A percentile compares a stretch with the other conserved stretches of the same genome.
Evolutionary conservation across 495 filamentous ascomycete species (phyloP).

Genomic region (Talaromyces adpressus): DNA sequence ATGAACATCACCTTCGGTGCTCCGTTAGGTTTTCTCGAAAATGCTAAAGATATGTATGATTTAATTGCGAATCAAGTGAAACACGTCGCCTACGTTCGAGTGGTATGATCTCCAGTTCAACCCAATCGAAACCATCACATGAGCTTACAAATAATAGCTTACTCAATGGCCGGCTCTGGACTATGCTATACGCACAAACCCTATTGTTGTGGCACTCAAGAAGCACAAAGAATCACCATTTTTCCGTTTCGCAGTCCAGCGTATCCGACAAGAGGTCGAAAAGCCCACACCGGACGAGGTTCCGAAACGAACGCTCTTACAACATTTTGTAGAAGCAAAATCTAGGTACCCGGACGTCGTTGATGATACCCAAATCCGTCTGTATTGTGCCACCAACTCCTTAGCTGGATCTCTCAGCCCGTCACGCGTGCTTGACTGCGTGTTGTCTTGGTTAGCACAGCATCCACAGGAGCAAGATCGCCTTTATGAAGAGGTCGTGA

Average conservation of each 20-base stretch:
- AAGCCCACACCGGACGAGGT: neutral
- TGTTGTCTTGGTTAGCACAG: conserved; percentile 34
- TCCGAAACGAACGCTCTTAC: conserved; percentile 12
- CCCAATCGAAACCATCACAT: neutral
- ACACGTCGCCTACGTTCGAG: neutral
- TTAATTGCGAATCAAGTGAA: conserved; percentile 1
- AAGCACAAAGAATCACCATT: conserved; percentile 2
- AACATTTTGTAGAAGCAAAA: conserved; percentile 30
- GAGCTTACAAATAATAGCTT: neutral
- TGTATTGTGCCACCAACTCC: conserved; percentile 35
- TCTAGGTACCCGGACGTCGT: conserved; percentile 21
- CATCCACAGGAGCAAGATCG: conserved; percentile 22
- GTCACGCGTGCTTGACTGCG: conserved; percentile 24
- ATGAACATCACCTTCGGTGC: neutral
- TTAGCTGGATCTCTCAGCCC: conserved; percentile 37
- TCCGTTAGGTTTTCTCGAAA: neutral
- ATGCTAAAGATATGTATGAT: neutral
- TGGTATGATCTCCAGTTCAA: neutral
- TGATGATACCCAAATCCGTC: conserved; percentile 22
- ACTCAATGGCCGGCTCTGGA: conserved; percentile 1
- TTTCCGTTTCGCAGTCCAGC: neutral
- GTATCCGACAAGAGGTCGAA: neutral
- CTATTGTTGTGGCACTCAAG: neutral
- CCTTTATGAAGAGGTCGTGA: conserved; percentile 25
- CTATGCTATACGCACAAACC: neutral